Conservation (phyloP, 108 stramenopile genomes). For the Parmales sp. region DNA sequence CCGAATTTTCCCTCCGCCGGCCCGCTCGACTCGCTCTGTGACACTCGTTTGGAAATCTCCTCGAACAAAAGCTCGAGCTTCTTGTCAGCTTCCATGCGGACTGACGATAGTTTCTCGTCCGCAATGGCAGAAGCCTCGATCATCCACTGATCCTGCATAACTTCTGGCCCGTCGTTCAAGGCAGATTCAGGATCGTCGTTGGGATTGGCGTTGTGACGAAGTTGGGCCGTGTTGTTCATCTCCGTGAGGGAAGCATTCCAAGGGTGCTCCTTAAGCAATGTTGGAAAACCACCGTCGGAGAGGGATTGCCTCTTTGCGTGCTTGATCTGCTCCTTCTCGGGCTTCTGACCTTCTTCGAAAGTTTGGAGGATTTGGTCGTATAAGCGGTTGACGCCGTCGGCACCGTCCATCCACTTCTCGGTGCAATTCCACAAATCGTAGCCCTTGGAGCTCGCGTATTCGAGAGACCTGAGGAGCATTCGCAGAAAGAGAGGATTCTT, state of each 20-base stretch:
- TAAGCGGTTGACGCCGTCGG: slow-evolving; percentile 13
- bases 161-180: background rate
- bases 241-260: background rate
- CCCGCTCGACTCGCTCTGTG: too few relatives aligned
- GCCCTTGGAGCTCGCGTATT: background rate
- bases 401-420: slow-evolving; percentile 12
- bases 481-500: slow-evolving; percentile 23
- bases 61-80: background rate
- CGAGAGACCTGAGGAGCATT: slow-evolving; percentile 13
- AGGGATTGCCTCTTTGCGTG: background rate
- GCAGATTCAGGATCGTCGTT: background rate
- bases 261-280: background rate
- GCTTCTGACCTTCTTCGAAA: slow-evolving; percentile 17
- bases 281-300: background rate
- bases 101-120: background rate
- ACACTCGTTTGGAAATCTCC: background rate
- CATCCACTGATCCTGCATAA: background rate
- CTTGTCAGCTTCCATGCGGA: background rate
- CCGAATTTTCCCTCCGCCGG: background rate
- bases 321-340: background rate
- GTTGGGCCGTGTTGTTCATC: background rate
- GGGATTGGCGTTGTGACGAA: background rate
- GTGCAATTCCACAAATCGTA: background rate
- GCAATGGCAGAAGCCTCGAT: background rate
- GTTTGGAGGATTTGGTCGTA: slow-evolving; percentile 17